Conservation (phyloP, 176 grass and related monocot genomes). For the Aegilops bicornis region DNA sequence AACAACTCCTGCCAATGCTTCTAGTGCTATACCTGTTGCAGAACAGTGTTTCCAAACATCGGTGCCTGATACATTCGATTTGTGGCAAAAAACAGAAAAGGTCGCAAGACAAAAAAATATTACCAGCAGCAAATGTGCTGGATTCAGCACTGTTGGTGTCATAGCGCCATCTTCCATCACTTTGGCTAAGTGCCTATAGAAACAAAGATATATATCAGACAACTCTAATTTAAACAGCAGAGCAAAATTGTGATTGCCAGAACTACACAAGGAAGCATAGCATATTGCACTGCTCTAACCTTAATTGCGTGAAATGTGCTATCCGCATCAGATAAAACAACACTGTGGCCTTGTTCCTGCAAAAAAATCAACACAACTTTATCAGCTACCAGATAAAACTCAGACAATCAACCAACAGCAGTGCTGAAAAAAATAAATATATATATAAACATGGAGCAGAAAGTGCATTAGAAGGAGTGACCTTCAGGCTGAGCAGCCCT, state of each 20-base stretch:
- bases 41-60: constrained; percentile 30
- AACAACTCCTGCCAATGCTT: constrained; percentile 79
- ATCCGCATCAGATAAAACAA: constrained; percentile 60
- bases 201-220: constrained; percentile 29
- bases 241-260: constrained; percentile 5
- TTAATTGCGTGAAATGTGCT: constrained; percentile 91
- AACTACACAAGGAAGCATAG: background rate
- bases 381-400: background rate
- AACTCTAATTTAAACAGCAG: constrained; percentile 1
- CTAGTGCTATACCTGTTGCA: constrained; percentile 77
- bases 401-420: background rate
- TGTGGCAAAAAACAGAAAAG: background rate
- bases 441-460: background rate
- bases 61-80: background rate
- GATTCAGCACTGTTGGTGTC: constrained; percentile 90
- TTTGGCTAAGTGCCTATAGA: constrained; percentile 84
- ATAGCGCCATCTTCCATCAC: constrained; percentile 91
- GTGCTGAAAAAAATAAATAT: background rate
- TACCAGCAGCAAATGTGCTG: constrained; percentile 95
- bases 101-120: background rate
- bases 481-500: constrained; percentile 79
- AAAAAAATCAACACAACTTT: background rate
- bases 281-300: constrained; percentile 32
- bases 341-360: constrained; percentile 68
- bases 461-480: constrained; percentile 7